Percentiles rank a stretch among this genome's conserved stretches.
Evolutionary conservation across 768 basidiomycete species (phyloP).

Genomic region (Galerina marginata): DNA sequence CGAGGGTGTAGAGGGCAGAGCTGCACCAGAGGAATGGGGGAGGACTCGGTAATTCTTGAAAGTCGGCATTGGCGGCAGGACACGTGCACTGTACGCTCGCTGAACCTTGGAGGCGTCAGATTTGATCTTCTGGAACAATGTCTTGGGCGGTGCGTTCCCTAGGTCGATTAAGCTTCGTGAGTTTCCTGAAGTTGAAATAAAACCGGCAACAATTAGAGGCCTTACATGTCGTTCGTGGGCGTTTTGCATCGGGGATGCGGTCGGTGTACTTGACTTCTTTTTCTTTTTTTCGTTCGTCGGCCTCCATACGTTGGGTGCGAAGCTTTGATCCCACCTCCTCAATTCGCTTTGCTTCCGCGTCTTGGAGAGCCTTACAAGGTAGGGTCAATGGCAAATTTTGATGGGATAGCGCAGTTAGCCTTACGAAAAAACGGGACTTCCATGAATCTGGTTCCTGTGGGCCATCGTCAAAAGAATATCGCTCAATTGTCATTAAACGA

Average conservation of each 20-base stretch:
- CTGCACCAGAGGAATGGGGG: conserved; percentile 38
- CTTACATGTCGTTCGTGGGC: conserved; percentile 61
- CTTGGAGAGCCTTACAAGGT: conserved; percentile 51
- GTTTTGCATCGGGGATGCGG: conserved; percentile 68
- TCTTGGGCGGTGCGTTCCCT: conserved; percentile 60
- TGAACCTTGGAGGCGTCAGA: conserved; percentile 72
- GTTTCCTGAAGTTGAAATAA: conserved; percentile 20
- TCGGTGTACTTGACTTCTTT: conserved; percentile 79
- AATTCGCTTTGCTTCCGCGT: conserved; percentile 65
- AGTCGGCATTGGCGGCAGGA: conserved; percentile 58
- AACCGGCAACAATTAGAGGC: conserved; percentile 13
- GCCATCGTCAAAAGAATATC: conserved; percentile 44
- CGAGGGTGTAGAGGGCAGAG: conserved; percentile 38
- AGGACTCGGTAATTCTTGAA: conserved; percentile 50
- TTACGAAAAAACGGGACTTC: conserved; percentile 72
- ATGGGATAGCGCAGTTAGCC: conserved; percentile 28
- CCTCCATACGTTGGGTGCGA: conserved; percentile 69
- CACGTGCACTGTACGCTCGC: conserved; percentile 58
- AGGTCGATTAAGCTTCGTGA: conserved; percentile 16
- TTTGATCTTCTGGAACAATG: conserved; percentile 79
- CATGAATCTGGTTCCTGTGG: conserved; percentile 61
- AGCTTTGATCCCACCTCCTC: conserved; percentile 67
- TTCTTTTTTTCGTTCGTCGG: conserved; percentile 77
- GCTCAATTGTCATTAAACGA: conserved; percentile 53
- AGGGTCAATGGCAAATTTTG: conserved; percentile 15